Evolutionary conservation across 1,284 basidiomycete genomes (phyloP).

Genomic region (Grifola frondosa): DNA sequence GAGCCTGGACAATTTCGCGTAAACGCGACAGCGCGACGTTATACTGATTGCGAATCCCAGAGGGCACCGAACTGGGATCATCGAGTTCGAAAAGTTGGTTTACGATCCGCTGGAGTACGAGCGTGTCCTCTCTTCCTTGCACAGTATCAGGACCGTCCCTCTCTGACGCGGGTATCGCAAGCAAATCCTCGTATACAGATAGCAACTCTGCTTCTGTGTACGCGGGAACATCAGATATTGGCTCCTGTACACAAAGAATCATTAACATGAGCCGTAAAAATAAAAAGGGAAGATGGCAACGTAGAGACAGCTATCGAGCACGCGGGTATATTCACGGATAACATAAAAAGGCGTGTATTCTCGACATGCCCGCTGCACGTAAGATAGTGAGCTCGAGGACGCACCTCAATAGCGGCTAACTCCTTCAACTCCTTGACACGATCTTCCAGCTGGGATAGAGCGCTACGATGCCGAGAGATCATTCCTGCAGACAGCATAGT

Average conservation of each 20-base stretch:
- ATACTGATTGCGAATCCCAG: conserved; percentile 9
- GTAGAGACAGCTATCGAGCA: not conserved
- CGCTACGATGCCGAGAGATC: not conserved
- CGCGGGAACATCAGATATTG: conserved; percentile 14
- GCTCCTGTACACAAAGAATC: not conserved
- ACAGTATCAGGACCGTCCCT: too few species aligned
- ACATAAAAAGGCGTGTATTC: too few species aligned
- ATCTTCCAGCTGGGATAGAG: conserved; percentile 21
- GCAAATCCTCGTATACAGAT: conserved; percentile 52
- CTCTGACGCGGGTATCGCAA: conserved; percentile 42
- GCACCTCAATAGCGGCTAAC: conserved; percentile 13
- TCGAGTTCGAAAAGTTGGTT: conserved; percentile 14
- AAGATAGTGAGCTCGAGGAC: too few species aligned
- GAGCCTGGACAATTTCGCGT: conserved; percentile 12
- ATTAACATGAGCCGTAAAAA: not conserved
- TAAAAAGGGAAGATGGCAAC: too few species aligned
- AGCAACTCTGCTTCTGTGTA: conserved; percentile 53
- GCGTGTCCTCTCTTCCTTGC: conserved; percentile 5
- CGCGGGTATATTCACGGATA: not conserved
- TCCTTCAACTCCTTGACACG: conserved; percentile 23
- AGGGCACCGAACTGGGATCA: conserved; percentile 2
- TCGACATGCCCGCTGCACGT: too few species aligned
- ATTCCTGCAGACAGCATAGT: not conserved
- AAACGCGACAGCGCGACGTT: conserved; percentile 15
- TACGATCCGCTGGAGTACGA: conserved; percentile 3